These are phyloP conservation scores for Solanum peruvianum DNA, from an alignment of 257 asterid genomes.

Conservation along the genomic window DNA sequence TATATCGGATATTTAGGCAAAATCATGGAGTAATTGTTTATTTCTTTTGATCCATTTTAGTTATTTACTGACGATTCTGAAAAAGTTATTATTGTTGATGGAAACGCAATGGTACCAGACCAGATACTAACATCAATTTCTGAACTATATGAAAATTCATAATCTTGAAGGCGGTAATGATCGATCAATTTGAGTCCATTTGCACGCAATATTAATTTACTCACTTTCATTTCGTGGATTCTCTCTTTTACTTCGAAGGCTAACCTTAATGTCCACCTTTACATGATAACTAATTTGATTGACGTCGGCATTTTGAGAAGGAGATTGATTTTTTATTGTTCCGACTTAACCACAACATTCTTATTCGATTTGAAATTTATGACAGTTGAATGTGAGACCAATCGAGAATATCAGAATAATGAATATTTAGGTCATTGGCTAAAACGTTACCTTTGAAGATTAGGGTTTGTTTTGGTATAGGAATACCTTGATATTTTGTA, in stretches of 20 bases:
- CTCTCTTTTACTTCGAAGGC: constrained; percentile 33
- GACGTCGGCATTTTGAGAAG: constrained; percentile 24
- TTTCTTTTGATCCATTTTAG: not conserved
- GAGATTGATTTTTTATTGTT: constrained; percentile 13
- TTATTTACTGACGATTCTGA: constrained; percentile 11
- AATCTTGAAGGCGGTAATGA: constrained; percentile 20
- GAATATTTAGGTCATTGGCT: constrained; percentile 42
- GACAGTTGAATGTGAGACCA: constrained; percentile 24
- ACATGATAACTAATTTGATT: not conserved
- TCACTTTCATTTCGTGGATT: constrained; percentile 20
- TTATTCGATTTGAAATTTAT: not conserved
- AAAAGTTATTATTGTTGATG: not conserved
- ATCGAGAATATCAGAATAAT: constrained; percentile 33
- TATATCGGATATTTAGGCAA: constrained; percentile 4
- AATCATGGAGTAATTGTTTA: constrained; percentile 12
- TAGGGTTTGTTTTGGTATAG: constrained; percentile 40
- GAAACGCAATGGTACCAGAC: not conserved
- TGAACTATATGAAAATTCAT: constrained; percentile 12
- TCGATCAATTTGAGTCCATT: constrained; percentile 35
- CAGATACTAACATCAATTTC: constrained; percentile 22
- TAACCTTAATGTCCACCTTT: constrained; percentile 25
- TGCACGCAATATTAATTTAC: constrained; percentile 6
- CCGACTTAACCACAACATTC: not conserved
- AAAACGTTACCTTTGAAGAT: constrained; percentile 39
- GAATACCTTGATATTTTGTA: constrained; percentile 25